These are phyloP conservation scores for Corymbia citriodora DNA, from an alignment of 441 rosid species.

Conservation along the genomic window DNA sequence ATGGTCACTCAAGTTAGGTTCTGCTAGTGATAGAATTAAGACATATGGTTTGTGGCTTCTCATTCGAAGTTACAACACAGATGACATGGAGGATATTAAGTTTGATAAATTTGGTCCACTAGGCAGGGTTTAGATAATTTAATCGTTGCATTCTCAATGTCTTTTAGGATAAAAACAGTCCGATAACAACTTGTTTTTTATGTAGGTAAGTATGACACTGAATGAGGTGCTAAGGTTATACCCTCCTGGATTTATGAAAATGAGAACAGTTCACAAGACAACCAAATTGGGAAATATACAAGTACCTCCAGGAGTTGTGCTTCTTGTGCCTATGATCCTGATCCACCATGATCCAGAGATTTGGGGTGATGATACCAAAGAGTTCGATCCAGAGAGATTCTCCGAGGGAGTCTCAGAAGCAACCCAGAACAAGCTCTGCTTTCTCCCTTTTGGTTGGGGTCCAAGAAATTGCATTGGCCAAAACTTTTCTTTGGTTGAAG, in stretches of 20 bases:
- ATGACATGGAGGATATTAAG: not conserved
- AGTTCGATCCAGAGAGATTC: not conserved
- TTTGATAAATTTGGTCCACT: not conserved
- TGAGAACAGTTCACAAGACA: not conserved
- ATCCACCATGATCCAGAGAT: not conserved
- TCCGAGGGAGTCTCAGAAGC: not conserved
- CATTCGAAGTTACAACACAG: not conserved
- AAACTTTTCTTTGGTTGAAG: not conserved
- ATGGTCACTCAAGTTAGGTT: too few relatives aligned
- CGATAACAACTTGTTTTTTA: not conserved
- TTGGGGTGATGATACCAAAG: not conserved
- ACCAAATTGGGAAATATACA: not conserved
- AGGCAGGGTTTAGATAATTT: not conserved
- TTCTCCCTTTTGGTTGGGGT: not conserved
- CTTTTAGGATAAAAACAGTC: not conserved
- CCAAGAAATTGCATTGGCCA: not conserved
- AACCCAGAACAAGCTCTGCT: not conserved
- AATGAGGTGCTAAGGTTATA: not conserved
- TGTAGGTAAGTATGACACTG: not conserved
- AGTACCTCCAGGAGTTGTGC: not conserved
- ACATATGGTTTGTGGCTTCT: not conserved
- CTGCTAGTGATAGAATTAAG: not conserved
- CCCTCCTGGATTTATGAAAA: not conserved
- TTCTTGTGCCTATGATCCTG: not conserved
- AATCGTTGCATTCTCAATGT: not conserved